phyloP scores from a whole-genome alignment of 148 eudicot genomes.

The Rhododendron mucronatum region DNA sequence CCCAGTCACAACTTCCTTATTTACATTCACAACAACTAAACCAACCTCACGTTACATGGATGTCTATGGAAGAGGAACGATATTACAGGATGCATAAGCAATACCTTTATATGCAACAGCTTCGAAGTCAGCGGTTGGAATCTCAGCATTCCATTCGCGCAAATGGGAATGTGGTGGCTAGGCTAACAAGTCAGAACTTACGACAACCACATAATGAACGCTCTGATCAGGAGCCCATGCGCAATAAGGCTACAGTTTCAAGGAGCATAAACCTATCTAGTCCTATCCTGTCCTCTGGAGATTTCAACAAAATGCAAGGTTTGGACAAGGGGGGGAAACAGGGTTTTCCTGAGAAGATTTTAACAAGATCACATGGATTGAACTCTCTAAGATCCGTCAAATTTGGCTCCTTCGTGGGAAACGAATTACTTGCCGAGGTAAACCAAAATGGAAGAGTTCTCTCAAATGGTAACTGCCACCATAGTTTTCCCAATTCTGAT shows the following conservation, averaged over 20 bases:
- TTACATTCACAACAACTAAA: conserved; percentile 15
- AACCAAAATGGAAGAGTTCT: conserved; percentile 21
- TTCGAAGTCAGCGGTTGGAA: conserved; percentile 20
- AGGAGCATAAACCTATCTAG: conserved; percentile 8
- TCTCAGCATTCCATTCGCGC: conserved; percentile 15
- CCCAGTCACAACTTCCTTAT: conserved; percentile 10
- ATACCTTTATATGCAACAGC: conserved; percentile 20
- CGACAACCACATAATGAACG: conserved; percentile 5
- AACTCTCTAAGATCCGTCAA: conserved; percentile 22
- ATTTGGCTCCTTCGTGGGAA: conserved; percentile 21
- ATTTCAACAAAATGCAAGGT: conserved; percentile 9
- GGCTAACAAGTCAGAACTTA: conserved; percentile 9
- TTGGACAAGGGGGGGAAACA: conserved; percentile 15
- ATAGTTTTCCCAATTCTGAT: background rate
- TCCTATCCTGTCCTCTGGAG: conserved; percentile 6
- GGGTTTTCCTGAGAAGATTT: conserved; percentile 22
- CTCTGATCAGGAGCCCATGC: conserved; percentile 16
- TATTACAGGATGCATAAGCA: conserved; percentile 24
- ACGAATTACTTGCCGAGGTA: conserved; percentile 11
- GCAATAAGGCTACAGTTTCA: conserved; percentile 12
- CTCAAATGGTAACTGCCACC: conserved; percentile 15
- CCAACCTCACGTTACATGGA: conserved; percentile 20
- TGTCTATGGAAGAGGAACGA: conserved; percentile 21
- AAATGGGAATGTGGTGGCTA: conserved; percentile 13
- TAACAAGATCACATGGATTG: conserved; percentile 22